Evolutionary conservation across 768 basidiomycete genomes (phyloP).

Genomic region (Lactifluus pinguis): DNA sequence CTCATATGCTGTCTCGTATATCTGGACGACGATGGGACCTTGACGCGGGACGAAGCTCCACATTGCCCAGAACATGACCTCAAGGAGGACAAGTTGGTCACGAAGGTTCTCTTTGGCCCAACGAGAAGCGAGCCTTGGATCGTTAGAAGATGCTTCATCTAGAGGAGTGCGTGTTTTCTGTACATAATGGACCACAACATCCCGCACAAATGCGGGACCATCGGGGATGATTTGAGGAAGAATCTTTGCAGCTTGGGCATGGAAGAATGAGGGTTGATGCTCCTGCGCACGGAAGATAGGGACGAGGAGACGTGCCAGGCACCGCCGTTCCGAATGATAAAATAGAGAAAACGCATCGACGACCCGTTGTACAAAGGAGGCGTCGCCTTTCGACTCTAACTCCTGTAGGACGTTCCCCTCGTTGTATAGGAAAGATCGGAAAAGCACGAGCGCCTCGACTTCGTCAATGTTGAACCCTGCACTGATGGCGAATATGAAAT

Average conservation of each 20-base stretch:
- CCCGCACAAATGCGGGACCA: slow-evolving; percentile 50
- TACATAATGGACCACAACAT: slow-evolving; percentile 53
- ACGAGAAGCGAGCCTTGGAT: slow-evolving; percentile 50
- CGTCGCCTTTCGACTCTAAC: slow-evolving; percentile 32
- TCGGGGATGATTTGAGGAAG: slow-evolving; percentile 57
- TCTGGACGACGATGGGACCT: slow-evolving; percentile 50
- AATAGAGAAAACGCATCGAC: slow-evolving; percentile 69
- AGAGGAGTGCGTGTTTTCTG: slow-evolving; percentile 42
- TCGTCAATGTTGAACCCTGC: slow-evolving; percentile 68
- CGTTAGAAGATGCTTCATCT: slow-evolving; percentile 36
- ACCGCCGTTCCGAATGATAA: slow-evolving; percentile 74
- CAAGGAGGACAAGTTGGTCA: slow-evolving; percentile 74
- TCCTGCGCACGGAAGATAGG: slow-evolving; percentile 68
- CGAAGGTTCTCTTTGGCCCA: slow-evolving; percentile 69
- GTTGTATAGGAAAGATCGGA: slow-evolving; percentile 73
- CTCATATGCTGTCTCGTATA: slow-evolving; percentile 56
- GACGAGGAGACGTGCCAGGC: slow-evolving; percentile 56
- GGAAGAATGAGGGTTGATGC: slow-evolving; percentile 44
- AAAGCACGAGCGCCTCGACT: slow-evolving; percentile 62
- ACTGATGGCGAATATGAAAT: slow-evolving; percentile 65
- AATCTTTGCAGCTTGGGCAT: slow-evolving; percentile 43
- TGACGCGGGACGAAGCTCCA: slow-evolving; percentile 65
- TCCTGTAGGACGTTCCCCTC: slow-evolving; percentile 35
- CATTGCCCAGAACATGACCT: slow-evolving; percentile 85
- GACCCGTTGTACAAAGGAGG: slow-evolving; percentile 45